phyloP scores from a whole-genome alignment of 169 alveolate species.

The Eimeria maxima region DNA sequence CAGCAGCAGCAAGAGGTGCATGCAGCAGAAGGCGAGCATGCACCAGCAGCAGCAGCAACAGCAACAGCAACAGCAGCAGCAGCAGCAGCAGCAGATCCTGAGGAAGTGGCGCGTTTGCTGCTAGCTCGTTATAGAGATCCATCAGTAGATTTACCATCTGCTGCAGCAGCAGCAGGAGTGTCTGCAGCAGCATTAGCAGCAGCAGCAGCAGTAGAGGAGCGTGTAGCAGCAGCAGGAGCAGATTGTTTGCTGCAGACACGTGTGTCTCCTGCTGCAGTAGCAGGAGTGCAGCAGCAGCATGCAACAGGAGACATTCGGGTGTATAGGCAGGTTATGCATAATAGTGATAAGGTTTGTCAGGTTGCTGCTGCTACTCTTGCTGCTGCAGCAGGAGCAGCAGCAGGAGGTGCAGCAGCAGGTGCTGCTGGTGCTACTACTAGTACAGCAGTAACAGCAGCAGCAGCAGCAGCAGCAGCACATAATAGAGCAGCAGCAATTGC shows the following conservation, averaged over 20 bases:
- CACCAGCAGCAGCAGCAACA: too few relatives aligned
- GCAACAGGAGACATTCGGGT: slow-evolving; percentile 10
- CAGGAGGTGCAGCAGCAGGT: too few relatives aligned
- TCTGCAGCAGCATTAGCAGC: slow-evolving; percentile 10
- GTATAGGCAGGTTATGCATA: background rate
- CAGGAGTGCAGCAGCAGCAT: slow-evolving; percentile 14
- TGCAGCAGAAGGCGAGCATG: too few relatives aligned
- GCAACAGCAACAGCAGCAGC: background rate
- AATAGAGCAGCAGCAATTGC: too few relatives aligned
- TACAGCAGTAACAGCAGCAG: too few relatives aligned
- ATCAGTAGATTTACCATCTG: background rate
- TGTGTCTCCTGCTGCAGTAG: slow-evolving; percentile 13
- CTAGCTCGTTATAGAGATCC: background rate
- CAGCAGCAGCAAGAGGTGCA: too few relatives aligned
- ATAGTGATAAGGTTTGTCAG: background rate
- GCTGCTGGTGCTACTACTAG: too few relatives aligned
- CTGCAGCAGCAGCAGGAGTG: background rate
- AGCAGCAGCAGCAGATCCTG: slow-evolving; percentile 2
- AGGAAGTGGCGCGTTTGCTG: background rate
- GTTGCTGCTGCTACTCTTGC: background rate
- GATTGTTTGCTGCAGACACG: background rate
- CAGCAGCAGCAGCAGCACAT: too few relatives aligned
- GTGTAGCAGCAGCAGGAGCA: too few relatives aligned
- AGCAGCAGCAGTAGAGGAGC: background rate
- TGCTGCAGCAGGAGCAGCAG: background rate